Evolutionary conservation across 2,329 filamentous ascomycete species (phyloP).

Genomic region (Exophiala dermatitidis): DNA sequence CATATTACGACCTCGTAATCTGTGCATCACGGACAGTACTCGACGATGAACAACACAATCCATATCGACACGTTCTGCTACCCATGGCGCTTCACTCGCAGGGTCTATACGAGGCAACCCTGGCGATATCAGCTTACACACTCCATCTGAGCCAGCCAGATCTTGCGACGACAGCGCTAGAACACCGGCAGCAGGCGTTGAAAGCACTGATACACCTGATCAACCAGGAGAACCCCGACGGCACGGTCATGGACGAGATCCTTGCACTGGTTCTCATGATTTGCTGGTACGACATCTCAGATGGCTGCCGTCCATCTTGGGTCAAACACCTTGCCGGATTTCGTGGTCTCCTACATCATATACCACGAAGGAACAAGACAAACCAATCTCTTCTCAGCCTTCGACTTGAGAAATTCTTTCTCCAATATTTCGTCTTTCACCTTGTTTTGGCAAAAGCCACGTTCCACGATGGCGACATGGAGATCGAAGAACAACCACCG

Average conservation of each 20-base stretch:
- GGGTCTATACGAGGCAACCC: conserved; percentile 28
- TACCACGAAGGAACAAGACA: background rate
- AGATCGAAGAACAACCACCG: background rate
- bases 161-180: conserved; percentile 26
- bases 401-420: conserved; percentile 26
- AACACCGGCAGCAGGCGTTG: conserved; percentile 22
- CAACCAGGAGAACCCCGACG: background rate
- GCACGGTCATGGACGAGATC: conserved; percentile 28
- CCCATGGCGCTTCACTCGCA: conserved; percentile 29
- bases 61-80: conserved; percentile 29
- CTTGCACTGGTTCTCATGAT: conserved; percentile 29
- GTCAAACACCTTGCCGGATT: conserved; percentile 29
- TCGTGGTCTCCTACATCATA: conserved; percentile 21
- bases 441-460: conserved; percentile 29
- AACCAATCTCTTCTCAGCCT: conserved; percentile 13
- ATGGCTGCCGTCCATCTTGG: conserved; percentile 29
- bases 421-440: conserved; percentile 29
- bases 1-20: conserved; percentile 28
- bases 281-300: conserved; percentile 30
- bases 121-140: conserved; percentile 29
- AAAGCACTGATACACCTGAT: conserved; percentile 2
- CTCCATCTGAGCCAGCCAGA: conserved; percentile 24
- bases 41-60: conserved; percentile 27
- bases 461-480: conserved; percentile 19
- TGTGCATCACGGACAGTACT: conserved; percentile 29